Evolutionary conservation across 805 yeast genomes (phyloP), one percentile per base, ranked within the genome.

Genomic region (Komagataella pseudopastoris): DNA sequence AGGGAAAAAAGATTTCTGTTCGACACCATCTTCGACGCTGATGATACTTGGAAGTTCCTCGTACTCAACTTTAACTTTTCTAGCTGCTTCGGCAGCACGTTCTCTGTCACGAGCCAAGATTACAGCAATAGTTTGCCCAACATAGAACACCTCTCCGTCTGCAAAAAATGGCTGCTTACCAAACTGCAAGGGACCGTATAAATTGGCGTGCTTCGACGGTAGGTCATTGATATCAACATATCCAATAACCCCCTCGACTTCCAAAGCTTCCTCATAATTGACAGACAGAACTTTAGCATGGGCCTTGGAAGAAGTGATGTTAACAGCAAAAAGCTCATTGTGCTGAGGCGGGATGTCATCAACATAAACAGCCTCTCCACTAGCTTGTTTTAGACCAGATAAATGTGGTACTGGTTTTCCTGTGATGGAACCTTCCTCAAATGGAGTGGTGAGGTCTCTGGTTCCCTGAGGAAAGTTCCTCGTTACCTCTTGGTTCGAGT

Each of bases 291-390:
- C 56, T 52, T 66, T 70, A 6, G 77, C 78, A 50, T 66, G 71
- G 0, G 77, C 72, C 46, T 64, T 67, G 12, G 71, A 55, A 2
- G 75, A 68, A 58, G 69, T 54, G n/a, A 73, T 71, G 51, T 71
- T 75, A 6, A 68, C 75, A 36, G 69, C 75, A 57, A 68, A 68
- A 1, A 71, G 55, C 56, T 73, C 77, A n/a, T 62, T 56, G 55
- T 65, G 68, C 10, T 59, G 63, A 5, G 72, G 70, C 3, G 76
- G 74, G 18, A 72, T 59, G 53, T 73, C 78, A 53, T 72, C 76
- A 2, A 72, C 64, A 51, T 73, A 73, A 20, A 60, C 58, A 0
- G 77, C 77, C 52, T 72, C 77, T 14, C 78, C 78, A n/a, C 71
- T 62, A 6, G 70, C 75, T 55, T 73, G 78, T 52, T 70, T 70